Evolutionary conservation across 257 asterid species (phyloP), one percentile per base, ranked within the genome.

Genomic region (Nicotiana undulata): DNA sequence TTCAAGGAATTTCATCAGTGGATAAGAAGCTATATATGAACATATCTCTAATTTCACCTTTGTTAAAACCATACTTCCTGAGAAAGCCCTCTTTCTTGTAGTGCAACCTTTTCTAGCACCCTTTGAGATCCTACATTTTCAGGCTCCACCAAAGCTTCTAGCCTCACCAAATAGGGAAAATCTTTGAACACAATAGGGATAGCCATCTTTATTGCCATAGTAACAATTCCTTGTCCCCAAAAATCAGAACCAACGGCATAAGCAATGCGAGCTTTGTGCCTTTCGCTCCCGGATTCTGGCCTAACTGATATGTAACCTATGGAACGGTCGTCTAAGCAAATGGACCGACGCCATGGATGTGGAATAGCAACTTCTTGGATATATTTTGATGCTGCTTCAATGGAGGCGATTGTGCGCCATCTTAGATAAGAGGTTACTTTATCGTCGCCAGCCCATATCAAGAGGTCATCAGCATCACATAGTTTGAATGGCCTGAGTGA

Each of bases 71-170:
- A 86, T 88, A 91, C 84, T 88, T 90, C 85, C 97, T 90, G 46
- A 88, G 63, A 52, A 87, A 77, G 0, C 95, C 95, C 85, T 93
- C 97, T 77, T 79, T 89, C 12, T 65, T 85, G 88, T 90, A 93
- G 9, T 93, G n/a, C 96, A 74, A 82, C 92, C 61, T 92, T 92
- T 46, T 89, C 96, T 18, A 93, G 75, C 75, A 89, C 93, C 86
- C 83, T 88, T 61, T 86, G 93, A 29, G 96, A 93, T 81, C 92
- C 94, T 46, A 59, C 52, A 76, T 93, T 92, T 83, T 89, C 91
- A 82, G 86, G 92, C 77, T 90, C 98, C 53, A 92, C 97, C 83
- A 92, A 59, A 12, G 94, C 98, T 84, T 92, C 93, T 81, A 93
- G 22, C 89, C 98, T 92, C 32, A 88, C 88, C 75, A 89, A 63